A percentile compares a stretch with the other conserved stretches of the same genome.
Evolutionary conservation across 1,139 yeast species (phyloP).

Genomic region (Candida gigantensis): DNA sequence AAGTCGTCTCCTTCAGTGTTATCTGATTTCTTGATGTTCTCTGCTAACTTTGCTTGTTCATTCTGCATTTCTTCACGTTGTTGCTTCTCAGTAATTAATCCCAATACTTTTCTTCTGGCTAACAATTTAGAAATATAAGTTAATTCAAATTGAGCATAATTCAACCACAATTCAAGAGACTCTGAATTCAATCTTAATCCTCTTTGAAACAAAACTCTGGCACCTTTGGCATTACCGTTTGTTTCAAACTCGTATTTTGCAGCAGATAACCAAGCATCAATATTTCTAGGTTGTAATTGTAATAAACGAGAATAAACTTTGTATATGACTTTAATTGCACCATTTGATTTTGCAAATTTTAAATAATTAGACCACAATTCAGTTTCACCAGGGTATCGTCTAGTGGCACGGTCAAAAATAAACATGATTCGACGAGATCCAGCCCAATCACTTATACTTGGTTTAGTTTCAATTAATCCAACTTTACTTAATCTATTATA

Average conservation of each 20-base stretch:
- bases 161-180: constrained; percentile 72
- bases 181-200: constrained; percentile 84
- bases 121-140: constrained; percentile 80
- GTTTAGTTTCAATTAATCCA: constrained; percentile 50
- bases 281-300: constrained; percentile 87
- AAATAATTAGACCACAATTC: constrained; percentile 80
- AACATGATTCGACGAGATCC: constrained; percentile 80
- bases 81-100: constrained; percentile 71
- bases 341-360: constrained; percentile 68
- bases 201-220: constrained; percentile 82
- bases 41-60: constrained; percentile 33
- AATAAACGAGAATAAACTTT: constrained; percentile 76
- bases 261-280: constrained; percentile 91
- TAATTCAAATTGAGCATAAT: constrained; percentile 85
- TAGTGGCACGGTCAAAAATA: constrained; percentile 81
- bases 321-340: constrained; percentile 79
- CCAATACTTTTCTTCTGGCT: constrained; percentile 81
- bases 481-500: constrained; percentile 59
- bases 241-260: constrained; percentile 91
- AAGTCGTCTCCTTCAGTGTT: constrained; percentile 35
- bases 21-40: constrained; percentile 25
- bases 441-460: constrained; percentile 83
- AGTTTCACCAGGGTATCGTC: constrained; percentile 76
- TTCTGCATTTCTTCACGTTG: constrained; percentile 54
- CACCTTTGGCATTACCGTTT: constrained; percentile 86